Evolutionary conservation across 495 filamentous ascomycete species (phyloP), one percentile per base, ranked within the genome.

Genomic region (Penicillium coprophilum): DNA sequence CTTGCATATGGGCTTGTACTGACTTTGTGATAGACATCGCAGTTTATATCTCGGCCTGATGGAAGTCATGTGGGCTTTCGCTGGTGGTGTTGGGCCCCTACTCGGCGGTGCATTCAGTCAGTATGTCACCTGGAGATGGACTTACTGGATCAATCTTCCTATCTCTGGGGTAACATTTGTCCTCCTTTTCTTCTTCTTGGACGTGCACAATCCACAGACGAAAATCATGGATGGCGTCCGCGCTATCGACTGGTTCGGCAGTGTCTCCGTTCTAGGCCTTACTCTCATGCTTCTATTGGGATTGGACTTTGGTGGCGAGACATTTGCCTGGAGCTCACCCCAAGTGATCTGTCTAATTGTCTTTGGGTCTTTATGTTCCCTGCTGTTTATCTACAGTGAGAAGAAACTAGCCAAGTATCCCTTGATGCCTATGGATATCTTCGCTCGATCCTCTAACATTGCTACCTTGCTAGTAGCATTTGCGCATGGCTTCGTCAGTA

Each of bases 251-350:
- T 92, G 88, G 87, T 69, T 82, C 31, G 90, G 90, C 2, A 85
- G 82, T 11, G 45, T 89, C 19, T 81, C 82, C 3, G 83, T 94
- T 49, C 77, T 92, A 6, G 85, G 82, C 11, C 83, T 86, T 8
- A 89, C 87, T 0, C 65, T 93, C 43, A 89, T 93, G 83, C 68
- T 96, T 32, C 75, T 95, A 3, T 79, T 93, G 4, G 90, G 86
- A 2, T 76, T 95, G 15, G 84, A 91, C 61, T 86, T 88, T 60
- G 90, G 90, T 24, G 91, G 91, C 12, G 82, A 86, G 7, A 77
- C 79, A 0, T 81, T 82, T 52, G 84, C 89, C 5, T 96, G 91
- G 91, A 68, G 68, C 50, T 92, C 89, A 1, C 75, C 87, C 0
- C 85, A 80, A 6, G 88, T 94, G 20, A 80, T 96, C 43, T 91